phyloP scores from a whole-genome alignment of 2,329 filamentous ascomycete genomes.

The Beauveria sp. region DNA sequence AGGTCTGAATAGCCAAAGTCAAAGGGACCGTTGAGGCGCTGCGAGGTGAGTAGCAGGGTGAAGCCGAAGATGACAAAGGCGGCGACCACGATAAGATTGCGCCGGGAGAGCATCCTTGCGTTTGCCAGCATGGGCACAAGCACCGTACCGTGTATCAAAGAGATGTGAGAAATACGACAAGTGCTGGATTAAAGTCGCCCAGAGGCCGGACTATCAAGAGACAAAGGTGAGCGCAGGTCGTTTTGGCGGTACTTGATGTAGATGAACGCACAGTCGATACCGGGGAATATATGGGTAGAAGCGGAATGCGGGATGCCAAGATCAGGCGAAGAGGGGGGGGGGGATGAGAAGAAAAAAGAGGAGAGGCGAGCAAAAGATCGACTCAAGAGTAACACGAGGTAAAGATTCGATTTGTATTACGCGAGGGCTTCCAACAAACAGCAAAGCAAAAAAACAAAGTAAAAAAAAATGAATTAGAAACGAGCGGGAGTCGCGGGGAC shows the following conservation, averaged over 20 bases:
- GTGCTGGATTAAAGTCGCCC: neutral
- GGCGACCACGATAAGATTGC: constrained; percentile 20
- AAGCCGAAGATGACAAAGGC: constrained; percentile 22
- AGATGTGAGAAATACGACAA: neutral
- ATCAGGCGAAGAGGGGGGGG: neutral
- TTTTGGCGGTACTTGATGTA: neutral
- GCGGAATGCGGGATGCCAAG: neutral
- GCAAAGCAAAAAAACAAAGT: neutral
- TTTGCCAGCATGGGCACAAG: constrained; percentile 12
- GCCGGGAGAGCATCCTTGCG: constrained; percentile 22
- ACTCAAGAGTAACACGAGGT: neutral
- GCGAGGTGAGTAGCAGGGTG: constrained; percentile 26
- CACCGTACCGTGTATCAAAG: neutral
- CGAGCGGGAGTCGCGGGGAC: neutral
- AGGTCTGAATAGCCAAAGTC: constrained; percentile 16
- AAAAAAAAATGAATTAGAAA: neutral
- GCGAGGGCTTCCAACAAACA: neutral
- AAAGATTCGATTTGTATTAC: neutral
- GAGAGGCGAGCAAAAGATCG: neutral
- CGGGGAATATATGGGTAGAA: neutral
- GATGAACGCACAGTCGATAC: too few relatives aligned
- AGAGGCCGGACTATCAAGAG: neutral
- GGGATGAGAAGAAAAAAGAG: neutral
- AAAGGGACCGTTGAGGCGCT: constrained; percentile 22
- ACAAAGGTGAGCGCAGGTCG: neutral